Conservation (phyloP, 176 grass and related monocot species). For the Zizania latifolia region DNA sequence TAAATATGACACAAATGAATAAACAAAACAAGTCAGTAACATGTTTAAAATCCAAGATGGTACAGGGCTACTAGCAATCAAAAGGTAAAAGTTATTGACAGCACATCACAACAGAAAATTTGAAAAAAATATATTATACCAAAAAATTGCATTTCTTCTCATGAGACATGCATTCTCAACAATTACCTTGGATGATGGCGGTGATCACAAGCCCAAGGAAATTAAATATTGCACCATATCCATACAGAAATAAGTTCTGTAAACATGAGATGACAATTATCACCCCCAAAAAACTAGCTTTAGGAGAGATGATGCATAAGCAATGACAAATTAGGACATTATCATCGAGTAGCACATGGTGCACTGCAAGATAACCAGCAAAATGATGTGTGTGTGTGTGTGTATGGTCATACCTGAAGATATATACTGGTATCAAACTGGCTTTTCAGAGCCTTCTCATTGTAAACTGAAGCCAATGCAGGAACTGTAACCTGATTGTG, state of each 20-base stretch:
- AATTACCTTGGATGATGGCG: conserved; percentile 80
- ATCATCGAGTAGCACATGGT: conserved; percentile 2
- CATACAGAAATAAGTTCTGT: conserved; percentile 99
- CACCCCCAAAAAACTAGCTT: background rate
- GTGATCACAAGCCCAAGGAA: conserved; percentile 71
- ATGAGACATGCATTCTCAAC: conserved; percentile 7
- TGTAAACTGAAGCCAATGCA: conserved; percentile 88
- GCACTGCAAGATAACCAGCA: background rate
- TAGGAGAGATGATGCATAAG: background rate
- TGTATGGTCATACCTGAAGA: no score
- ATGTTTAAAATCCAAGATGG: background rate
- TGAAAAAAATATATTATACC: background rate
- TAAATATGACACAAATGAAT: background rate
- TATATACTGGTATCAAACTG: conserved; percentile 99
- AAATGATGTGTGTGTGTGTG: no score
- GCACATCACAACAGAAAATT: background rate
- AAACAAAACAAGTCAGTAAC: background rate
- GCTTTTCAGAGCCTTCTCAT: conserved; percentile 94
- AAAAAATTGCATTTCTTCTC: conserved; percentile 1
- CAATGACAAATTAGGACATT: conserved; percentile 18
- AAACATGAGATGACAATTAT: conserved; percentile 28
- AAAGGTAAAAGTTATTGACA: conserved; percentile 14
- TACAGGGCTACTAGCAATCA: conserved; percentile 3
- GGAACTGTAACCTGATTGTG: conserved; percentile 70
- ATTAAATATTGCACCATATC: conserved; percentile 96